Evolutionary conservation across 129 eudicot genomes (phyloP), one percentile per base, ranked within the genome.

Genomic region (Logfia minima): DNA sequence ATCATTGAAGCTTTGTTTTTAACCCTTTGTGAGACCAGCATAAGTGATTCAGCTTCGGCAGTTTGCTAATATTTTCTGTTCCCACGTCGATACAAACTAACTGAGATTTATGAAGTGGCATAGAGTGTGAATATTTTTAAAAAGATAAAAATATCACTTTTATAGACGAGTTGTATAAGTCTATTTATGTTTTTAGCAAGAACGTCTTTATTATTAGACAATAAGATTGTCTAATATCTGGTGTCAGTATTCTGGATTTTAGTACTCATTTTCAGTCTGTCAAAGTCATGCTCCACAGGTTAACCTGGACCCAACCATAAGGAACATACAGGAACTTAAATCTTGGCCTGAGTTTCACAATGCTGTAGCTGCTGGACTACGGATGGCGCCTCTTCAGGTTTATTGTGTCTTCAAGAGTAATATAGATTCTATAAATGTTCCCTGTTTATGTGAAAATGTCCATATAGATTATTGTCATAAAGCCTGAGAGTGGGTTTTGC

Each of bases 301-400:
- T 72, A 94, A 94, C 84, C 82, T 94, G 79, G 99, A 94, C 77
- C 96, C 97, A 68, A 94, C 85, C 66, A 75, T 91, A 64, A 87
- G 97, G 84, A 94, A 94, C 79, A 78, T 94, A 45, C 99, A 89
- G 80, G 99, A 94, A 82, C 96, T 94, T 43, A 92, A 87, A 74
- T 86, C 89, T 67, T 94, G 99, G 99, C 96, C 99, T 32, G 99
- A 94, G 83, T 94, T 94, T 86, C 97, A 94, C 87, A 94, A 94
- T 87, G 99, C 99, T 70, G 97, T 94, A 72, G 99, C 99, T 74
- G 92, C 99, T 81, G 99, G 99, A 75, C 77, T 94, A 83, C 87
- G 88, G 68, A 90, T 94, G 71, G 89, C 99, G 17, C 96, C 97
- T 48, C 74, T 91, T 70, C 97, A 91, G 97, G 98, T 94, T 65